A percentile compares a stretch with the other conserved stretches of the same genome.
Conservation (phyloP, 2,329 filamentous ascomycete species). For the Rugonectria rugulosa region DNA sequence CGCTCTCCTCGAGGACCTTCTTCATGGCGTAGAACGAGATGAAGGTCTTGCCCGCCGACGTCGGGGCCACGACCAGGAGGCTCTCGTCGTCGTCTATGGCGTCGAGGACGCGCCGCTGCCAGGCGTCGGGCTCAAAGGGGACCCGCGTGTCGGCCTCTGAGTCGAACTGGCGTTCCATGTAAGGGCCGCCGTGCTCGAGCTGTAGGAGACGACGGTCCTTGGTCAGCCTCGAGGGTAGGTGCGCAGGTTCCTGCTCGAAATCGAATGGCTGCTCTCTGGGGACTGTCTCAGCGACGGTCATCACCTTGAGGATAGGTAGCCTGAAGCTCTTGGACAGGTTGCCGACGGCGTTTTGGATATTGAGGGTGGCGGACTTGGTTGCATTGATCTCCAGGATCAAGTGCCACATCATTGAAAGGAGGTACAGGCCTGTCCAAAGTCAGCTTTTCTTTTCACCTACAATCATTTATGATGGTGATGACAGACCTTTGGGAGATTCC, state of each 20-base stretch:
- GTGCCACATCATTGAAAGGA: conserved; percentile 36
- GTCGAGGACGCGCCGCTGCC: conserved; percentile 78
- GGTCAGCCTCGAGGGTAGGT: background rate
- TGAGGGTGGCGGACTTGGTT: conserved; percentile 19
- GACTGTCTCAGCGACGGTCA: background rate
- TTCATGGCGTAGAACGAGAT: conserved; percentile 88
- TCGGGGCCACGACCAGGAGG: conserved; percentile 79
- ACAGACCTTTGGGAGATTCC: conserved; percentile 10
- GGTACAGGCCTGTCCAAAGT: conserved; percentile 25
- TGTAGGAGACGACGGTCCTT: conserved; percentile 59
- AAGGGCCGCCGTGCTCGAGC: conserved; percentile 73
- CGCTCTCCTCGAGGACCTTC: conserved; percentile 70
- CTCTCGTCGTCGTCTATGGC: conserved; percentile 74
- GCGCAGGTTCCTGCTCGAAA: background rate
- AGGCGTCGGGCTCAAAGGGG: conserved; percentile 75
- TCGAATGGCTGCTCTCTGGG: conserved; percentile 20
- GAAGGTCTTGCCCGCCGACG: conserved; percentile 82
- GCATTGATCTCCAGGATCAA: conserved; percentile 32
- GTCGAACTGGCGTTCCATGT: conserved; percentile 77
- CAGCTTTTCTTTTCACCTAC: background rate
- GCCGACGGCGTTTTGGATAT: conserved; percentile 20
- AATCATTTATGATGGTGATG: background rate
- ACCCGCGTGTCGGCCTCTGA: conserved; percentile 73
- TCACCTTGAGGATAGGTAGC: conserved; percentile 14
- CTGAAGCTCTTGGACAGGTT: conserved; percentile 16